Base-by-base conservation (phyloP, 257 asterid species). In the Knoxia roxburghii region DNA sequence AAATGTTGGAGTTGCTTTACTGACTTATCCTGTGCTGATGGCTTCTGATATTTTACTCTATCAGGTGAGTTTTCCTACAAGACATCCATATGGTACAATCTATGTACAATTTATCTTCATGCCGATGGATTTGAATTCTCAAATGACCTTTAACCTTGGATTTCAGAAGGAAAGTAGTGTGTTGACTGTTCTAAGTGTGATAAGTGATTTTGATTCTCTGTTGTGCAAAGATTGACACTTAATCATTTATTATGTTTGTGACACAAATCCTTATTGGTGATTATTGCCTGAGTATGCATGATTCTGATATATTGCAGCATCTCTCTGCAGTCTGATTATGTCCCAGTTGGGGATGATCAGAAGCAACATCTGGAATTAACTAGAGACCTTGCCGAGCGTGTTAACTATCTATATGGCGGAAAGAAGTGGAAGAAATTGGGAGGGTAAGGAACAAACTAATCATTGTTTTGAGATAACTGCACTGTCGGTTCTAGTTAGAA, bases 341-440 rank as follows among this genome's bases (percentile, higher is more conserved):
- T 94, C 57, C 99, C 97, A 33, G 97, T 94, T 67, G 96, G 97
- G 65, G 97, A 88, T 85, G 99, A 94, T 82, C 97, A 94, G 89
- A 90, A 90, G 78, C 97, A 90, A 71, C 97, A 94, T 78, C 84
- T 90, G 60, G 99, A 94, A 84, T 82, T 94, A 77, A 94, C 96
- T 67, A 78, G 99, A 65, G 96, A 94, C 73, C 69, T 94, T 77
- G 99, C 99, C 27, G 91, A 88, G 77, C 97, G 96, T 40, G 83
- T 94, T 72, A 90, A 94, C 77, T 70, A 84, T 83, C 74, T 87
- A 65, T 94, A 85, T 78, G 98, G 99, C 68, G 96, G 99, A 73
- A 84, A 88, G 81, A 90, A 88, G 79, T 94, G 96, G 98, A 94
- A 94, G 87, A 90, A 90, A 75, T 78, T 88, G 67, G 99, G 96